Percentiles rank a stretch among this genome's conserved stretches.
These are phyloP conservation scores for Umbelopsis vinacea DNA, from an alignment of 192 early-diverging fungal genomes.

Conservation along the genomic window DNA sequence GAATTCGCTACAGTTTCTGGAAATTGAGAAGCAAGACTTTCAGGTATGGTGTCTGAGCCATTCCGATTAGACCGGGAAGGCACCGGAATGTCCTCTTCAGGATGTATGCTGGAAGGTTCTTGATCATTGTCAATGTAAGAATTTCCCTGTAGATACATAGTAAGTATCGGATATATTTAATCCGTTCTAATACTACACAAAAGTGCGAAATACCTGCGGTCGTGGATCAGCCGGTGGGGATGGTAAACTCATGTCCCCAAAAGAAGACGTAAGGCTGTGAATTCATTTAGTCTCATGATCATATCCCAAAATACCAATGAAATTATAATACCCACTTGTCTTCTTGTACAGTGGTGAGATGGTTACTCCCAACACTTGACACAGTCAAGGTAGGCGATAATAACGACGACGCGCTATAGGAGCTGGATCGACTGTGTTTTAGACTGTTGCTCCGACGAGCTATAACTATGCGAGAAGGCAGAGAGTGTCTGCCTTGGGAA, in stretches of 20 bases:
- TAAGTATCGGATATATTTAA: neutral
- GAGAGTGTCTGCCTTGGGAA: neutral
- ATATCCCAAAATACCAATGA: neutral
- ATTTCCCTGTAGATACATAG: neutral
- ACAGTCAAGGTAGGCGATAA: conserved; percentile 12
- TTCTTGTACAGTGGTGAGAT: conserved; percentile 4
- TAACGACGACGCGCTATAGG: neutral
- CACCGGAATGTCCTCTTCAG: neutral
- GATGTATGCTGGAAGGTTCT: too few relatives aligned
- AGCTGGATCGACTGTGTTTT: conserved; percentile 7
- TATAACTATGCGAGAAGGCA: neutral
- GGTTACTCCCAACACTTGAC: neutral
- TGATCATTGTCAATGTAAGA: neutral
- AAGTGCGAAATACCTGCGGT: conserved; percentile 20
- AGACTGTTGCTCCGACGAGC: conserved; percentile 20
- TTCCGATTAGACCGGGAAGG: neutral
- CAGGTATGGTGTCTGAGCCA: neutral
- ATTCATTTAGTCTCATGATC: neutral
- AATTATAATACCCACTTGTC: neutral
- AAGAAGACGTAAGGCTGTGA: neutral
- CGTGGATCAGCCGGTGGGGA: conserved; percentile 6
- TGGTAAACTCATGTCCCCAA: conserved; percentile 5
- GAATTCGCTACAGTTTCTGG: neutral
- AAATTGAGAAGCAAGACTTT: neutral
- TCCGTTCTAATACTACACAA: neutral